Conservation (phyloP, 2,329 filamentous ascomycete species). For the Coleophoma eucalyptorum region DNA sequence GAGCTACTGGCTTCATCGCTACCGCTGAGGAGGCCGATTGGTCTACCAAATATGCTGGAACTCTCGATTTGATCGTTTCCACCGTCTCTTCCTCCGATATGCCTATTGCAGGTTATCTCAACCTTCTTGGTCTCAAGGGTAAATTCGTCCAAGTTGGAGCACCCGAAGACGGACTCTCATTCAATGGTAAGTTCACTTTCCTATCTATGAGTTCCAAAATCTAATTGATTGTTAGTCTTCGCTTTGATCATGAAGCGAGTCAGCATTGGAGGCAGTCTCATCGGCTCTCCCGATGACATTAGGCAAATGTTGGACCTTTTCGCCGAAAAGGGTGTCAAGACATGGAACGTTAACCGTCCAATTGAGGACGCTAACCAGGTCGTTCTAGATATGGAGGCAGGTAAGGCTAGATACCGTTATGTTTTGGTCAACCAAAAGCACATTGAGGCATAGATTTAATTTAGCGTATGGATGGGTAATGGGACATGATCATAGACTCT, state of each 20-base stretch:
- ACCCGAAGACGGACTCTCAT: background rate
- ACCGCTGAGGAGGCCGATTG: slow-evolving; percentile 51
- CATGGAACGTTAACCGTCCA: slow-evolving; percentile 49
- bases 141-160: slow-evolving; percentile 59
- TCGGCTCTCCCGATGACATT: slow-evolving; percentile 42
- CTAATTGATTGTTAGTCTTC: background rate
- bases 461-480: too few species aligned
- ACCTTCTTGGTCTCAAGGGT: slow-evolving; percentile 52
- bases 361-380: slow-evolving; percentile 52
- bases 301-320: slow-evolving; percentile 55
- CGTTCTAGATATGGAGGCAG: slow-evolving; percentile 49
- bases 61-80: slow-evolving; percentile 53
- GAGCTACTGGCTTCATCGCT: slow-evolving; percentile 47
- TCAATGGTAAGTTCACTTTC: background rate
- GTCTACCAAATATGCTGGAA: slow-evolving; percentile 44
- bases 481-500: too few species aligned
- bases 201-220: background rate
- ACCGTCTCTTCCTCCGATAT: slow-evolving; percentile 51
- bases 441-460: too few species aligned
- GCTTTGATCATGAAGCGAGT: background rate
- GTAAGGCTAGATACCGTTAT: slow-evolving; percentile 45
- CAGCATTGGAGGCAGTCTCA: slow-evolving; percentile 47
- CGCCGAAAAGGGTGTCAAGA: slow-evolving; percentile 49
- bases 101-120: slow-evolving; percentile 57
- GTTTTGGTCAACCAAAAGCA: slow-evolving; percentile 34